Base-by-base conservation (phyloP, 768 basidiomycete species). In the Sarcodon sp. region DNA sequence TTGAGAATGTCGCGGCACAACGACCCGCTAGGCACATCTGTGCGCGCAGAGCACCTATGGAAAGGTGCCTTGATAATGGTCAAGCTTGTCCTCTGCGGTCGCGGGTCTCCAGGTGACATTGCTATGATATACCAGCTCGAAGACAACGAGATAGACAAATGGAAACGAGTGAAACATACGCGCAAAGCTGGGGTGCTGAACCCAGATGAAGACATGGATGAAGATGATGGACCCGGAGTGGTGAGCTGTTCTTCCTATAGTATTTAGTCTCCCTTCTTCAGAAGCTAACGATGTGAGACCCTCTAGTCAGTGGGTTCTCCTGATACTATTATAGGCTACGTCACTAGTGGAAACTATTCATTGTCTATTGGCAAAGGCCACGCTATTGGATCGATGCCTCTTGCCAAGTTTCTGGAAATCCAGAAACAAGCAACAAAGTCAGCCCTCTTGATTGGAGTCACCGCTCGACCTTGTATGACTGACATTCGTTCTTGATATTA, bases 271-370 rank as follows among this genome's bases (percentile, higher is more conserved):
- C 7, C 31, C n/a, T 10, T 18, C 1, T 15, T 34, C 31, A 15
- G 33, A 35, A 13, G 44, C 36, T 33, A 6, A 45, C 52, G 21
- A 54, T 11, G 44, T 18, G 21, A 46, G 39, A 33, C 49, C 34
- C 45, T 48, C 39, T 35, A 38, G 6, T 31, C 16, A 15, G 60
- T 64, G 6, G 69, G 79, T 5, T 55, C 66, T 1, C 58, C 69
- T 43, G 59, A 66, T 3, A 58, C 64, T 3, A 70, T 87, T 21
- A 77, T 94, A 46, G 93, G 94, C 0, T 87, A 86, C 56, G 71
- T 91, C 15, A 89, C 90, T 0, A 82, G 86, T 2, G 93, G 92
- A 0, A 80, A 80, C 51, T 84, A 76, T 59, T 93, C 92, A 1
- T 71, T 97, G 7, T 72, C 79, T 0, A 74, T 80, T 31, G 93